A percentile compares a stretch with the other conserved stretches of the same genome.
Evolutionary conservation across 345 rosid genomes (phyloP).

Genomic region (Syzygium oleosum): DNA sequence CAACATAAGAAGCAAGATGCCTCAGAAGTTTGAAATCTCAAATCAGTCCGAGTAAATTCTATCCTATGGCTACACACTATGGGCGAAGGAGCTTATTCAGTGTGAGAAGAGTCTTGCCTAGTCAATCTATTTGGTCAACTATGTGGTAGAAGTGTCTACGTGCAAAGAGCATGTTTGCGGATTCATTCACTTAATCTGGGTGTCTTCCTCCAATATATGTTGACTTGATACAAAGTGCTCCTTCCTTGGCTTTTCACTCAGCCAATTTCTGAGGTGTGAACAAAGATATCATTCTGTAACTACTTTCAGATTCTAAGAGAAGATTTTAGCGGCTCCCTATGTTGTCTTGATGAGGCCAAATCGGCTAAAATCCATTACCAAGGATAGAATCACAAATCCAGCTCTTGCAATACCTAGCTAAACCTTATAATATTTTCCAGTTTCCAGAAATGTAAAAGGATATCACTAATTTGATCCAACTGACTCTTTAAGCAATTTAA

Average conservation of each 20-base stretch:
- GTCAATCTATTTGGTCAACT: not conserved
- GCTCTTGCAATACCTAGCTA: not conserved
- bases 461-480: not conserved
- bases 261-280: not conserved
- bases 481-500: not conserved
- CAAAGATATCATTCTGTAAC: not conserved
- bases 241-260: too few relatives aligned
- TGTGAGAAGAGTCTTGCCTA: not conserved
- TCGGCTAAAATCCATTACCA: not conserved
- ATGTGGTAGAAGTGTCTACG: not conserved
- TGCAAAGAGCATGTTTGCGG: not conserved
- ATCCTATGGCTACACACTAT: not conserved
- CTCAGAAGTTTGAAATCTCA: not conserved
- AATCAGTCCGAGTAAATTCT: not conserved
- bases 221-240: too few relatives aligned
- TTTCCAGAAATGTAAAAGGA: not conserved
- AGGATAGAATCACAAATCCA: not conserved
- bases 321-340: not conserved
- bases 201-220: not conserved
- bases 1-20: not conserved
- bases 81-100: not conserved
- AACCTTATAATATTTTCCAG: not conserved
- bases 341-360: not conserved
- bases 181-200: not conserved
- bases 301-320: not conserved